These are phyloP conservation scores for Melanomma pulvis-pyrius DNA, from an alignment of 495 filamentous ascomycete genomes.

Conservation along the genomic window DNA sequence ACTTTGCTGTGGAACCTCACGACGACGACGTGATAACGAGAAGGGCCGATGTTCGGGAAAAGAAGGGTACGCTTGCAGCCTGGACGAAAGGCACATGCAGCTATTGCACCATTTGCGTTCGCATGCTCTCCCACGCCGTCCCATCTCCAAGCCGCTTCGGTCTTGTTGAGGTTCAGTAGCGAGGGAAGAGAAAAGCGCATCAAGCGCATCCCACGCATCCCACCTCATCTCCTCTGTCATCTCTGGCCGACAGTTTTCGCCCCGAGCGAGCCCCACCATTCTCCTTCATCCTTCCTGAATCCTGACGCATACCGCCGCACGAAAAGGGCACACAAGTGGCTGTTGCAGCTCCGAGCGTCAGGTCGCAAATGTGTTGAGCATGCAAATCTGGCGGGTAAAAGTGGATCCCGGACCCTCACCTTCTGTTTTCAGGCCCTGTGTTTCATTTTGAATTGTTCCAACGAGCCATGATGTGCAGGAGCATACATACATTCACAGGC, in stretches of 20 bases:
- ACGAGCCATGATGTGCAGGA: not conserved
- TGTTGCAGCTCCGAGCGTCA: not conserved
- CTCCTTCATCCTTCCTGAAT: not conserved
- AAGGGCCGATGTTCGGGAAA: not conserved
- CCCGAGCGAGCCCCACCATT: not conserved
- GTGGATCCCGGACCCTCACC: not conserved
- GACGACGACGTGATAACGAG: not conserved
- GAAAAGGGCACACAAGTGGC: not conserved
- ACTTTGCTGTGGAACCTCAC: too few relatives aligned
- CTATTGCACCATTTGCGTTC: not conserved
- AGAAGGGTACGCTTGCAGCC: not conserved
- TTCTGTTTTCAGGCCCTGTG: not conserved
- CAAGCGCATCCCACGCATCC: too few relatives aligned
- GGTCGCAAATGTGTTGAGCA: not conserved
- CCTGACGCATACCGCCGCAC: not conserved
- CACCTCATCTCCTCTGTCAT: not conserved
- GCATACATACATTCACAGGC: not conserved
- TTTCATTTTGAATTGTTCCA: not conserved
- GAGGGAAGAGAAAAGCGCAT: too few relatives aligned
- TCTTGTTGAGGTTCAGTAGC: too few relatives aligned
- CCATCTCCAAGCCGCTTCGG: not conserved
- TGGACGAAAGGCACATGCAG: not conserved
- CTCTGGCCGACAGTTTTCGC: not conserved
- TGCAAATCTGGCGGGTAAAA: not conserved
- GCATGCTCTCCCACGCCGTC: not conserved